Conservation (phyloP, 176 grass and related monocot genomes). For the Paspalum notatum region DNA sequence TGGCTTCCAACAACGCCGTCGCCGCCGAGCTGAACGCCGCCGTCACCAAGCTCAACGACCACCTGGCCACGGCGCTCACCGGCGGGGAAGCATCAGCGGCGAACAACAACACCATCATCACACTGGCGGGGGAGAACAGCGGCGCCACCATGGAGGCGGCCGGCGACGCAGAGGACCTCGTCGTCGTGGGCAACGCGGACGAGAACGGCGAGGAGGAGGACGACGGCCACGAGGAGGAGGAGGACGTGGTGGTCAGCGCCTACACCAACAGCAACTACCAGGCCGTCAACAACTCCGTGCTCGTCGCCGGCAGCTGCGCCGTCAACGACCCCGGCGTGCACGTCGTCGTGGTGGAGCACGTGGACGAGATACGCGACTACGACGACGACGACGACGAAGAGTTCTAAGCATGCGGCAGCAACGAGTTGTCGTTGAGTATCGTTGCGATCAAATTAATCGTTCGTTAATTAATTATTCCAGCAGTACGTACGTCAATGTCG, state of each 20-base stretch:
- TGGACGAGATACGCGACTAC: conserved; percentile 40
- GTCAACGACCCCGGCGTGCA: conserved; percentile 80
- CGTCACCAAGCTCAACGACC: conserved; percentile 62
- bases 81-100: background rate
- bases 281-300: conserved; percentile 94
- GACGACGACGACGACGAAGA: conserved; percentile 31
- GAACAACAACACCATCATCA: conserved; percentile 51
- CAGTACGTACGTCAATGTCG: background rate
- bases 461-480: too few species aligned
- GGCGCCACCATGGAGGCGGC: conserved; percentile 57
- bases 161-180: conserved; percentile 42
- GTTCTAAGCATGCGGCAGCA: background rate
- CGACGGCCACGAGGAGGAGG: background rate
- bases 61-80: conserved; percentile 44
- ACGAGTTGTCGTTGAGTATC: too few species aligned
- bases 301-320: conserved; percentile 67
- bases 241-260: conserved; percentile 50
- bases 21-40: conserved; percentile 43
- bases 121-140: conserved; percentile 67
- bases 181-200: conserved; percentile 45
- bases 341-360: conserved; percentile 60
- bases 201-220: background rate
- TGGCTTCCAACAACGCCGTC: conserved; percentile 37
- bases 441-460: too few species aligned
- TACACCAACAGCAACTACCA: conserved; percentile 98